Evolutionary conservation across 257 asterid genomes (phyloP).

Genomic region (Primulina tabacum): DNA sequence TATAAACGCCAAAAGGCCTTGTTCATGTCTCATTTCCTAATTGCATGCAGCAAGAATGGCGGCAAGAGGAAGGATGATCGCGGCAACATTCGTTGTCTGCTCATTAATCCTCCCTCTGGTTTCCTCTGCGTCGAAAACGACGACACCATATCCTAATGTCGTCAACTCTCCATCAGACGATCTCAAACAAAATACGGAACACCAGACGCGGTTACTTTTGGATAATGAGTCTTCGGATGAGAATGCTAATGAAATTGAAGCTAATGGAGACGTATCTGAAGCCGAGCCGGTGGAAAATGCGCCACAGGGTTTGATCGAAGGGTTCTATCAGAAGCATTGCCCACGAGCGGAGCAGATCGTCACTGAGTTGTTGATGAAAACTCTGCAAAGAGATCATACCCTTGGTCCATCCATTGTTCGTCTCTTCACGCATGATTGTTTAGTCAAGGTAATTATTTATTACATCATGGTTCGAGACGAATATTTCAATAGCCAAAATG

Average conservation of each 20-base stretch:
- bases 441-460: slow-evolving; percentile 36
- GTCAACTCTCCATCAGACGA: no score
- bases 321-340: slow-evolving; percentile 45
- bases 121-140: slow-evolving; percentile 28
- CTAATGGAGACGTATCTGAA: no score
- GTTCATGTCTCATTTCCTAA: slow-evolving; percentile 8
- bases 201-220: no score
- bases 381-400: slow-evolving; percentile 33
- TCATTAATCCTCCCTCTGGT: slow-evolving; percentile 36
- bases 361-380: slow-evolving; percentile 28
- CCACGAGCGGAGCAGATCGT: slow-evolving; percentile 53
- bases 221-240: no score
- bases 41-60: slow-evolving; percentile 29
- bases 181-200: no score
- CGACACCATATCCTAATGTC: no score
- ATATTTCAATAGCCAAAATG: no score
- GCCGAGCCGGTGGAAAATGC: neutral
- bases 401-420: slow-evolving; percentile 50
- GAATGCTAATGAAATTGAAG: no score
- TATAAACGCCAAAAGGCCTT: neutral
- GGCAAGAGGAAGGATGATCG: slow-evolving; percentile 34
- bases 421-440: slow-evolving; percentile 60
- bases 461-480: no score
- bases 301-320: slow-evolving; percentile 27
- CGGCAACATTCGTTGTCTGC: slow-evolving; percentile 31